phyloP scores from a whole-genome alignment of 148 eudicot genomes.

The Silene latifolia region DNA sequence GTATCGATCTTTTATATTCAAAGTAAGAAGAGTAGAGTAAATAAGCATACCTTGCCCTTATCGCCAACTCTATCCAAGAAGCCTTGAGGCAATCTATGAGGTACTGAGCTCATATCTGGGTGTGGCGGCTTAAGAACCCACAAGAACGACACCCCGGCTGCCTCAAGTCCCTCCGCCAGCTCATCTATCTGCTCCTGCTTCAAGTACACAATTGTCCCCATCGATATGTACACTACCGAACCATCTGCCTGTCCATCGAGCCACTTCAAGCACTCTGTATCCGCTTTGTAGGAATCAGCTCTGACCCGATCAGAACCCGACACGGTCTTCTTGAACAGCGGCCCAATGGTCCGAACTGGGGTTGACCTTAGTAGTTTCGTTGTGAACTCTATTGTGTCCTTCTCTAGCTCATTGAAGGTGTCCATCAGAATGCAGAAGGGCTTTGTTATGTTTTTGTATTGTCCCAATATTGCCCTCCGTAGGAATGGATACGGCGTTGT shows the following conservation, averaged over 20 bases:
- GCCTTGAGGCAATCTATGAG: slow-evolving; percentile 45
- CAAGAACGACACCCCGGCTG: slow-evolving; percentile 47
- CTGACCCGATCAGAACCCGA: slow-evolving; percentile 21
- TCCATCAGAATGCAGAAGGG: slow-evolving; percentile 68
- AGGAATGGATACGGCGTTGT: slow-evolving; percentile 53
- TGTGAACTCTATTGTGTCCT: slow-evolving; percentile 44
- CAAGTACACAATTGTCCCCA: slow-evolving; percentile 59
- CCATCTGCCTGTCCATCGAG: slow-evolving; percentile 42
- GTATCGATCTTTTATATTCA: too few species aligned
- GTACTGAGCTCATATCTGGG: slow-evolving; percentile 17
- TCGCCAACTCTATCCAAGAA: slow-evolving; percentile 60
- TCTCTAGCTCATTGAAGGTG: slow-evolving; percentile 67
- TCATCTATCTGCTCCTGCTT: slow-evolving; percentile 66
- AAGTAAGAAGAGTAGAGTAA: not conserved
- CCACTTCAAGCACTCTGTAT: slow-evolving; percentile 47
- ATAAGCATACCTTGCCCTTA: slow-evolving; percentile 37
- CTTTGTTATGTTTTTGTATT: slow-evolving; percentile 46
- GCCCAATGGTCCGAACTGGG: slow-evolving; percentile 67
- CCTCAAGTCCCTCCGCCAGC: slow-evolving; percentile 56
- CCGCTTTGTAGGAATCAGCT: slow-evolving; percentile 50
- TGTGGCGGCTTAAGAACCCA: slow-evolving; percentile 76
- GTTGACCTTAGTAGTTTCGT: slow-evolving; percentile 24
- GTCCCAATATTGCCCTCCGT: slow-evolving; percentile 51
- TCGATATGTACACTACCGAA: slow-evolving; percentile 70
- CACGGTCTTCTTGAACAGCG: slow-evolving; percentile 38